phyloP scores from a whole-genome alignment of 2,329 filamentous ascomycete genomes.

The Endothia cerciana region DNA sequence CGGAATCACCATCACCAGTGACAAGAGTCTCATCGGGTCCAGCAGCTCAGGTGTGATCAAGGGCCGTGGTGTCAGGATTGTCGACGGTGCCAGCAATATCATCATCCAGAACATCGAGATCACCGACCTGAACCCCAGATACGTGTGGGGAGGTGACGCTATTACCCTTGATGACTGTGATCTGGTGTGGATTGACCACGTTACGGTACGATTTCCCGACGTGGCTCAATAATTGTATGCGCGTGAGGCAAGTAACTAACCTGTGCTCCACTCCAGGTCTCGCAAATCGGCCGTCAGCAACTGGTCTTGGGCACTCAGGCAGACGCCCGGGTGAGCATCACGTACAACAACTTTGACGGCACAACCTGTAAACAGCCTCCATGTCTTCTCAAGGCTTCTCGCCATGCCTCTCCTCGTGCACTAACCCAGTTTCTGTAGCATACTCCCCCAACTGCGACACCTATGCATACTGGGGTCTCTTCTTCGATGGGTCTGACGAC shows the following conservation, averaged over 20 bases:
- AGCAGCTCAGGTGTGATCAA: constrained; percentile 59
- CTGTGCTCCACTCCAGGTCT: constrained; percentile 32
- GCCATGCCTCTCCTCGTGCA: neutral
- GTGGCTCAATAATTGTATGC: neutral
- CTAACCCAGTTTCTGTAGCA: constrained; percentile 36
- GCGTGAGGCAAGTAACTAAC: constrained; percentile 1
- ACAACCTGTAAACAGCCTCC: constrained; percentile 24
- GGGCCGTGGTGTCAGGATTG: constrained; percentile 59
- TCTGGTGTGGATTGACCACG: constrained; percentile 56
- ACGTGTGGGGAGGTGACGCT: constrained; percentile 64
- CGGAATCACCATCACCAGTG: constrained; percentile 57
- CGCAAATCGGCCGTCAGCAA: constrained; percentile 62
- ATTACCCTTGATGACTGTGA: constrained; percentile 54
- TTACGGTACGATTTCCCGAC: constrained; percentile 36
- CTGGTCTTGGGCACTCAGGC: constrained; percentile 59
- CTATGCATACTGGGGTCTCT: constrained; percentile 64
- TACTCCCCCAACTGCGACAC: constrained; percentile 62
- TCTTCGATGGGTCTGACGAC: constrained; percentile 60
- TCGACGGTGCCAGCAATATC: constrained; percentile 55
- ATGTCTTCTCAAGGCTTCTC: neutral
- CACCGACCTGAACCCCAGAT: constrained; percentile 59
- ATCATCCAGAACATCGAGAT: constrained; percentile 65
- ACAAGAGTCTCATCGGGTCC: constrained; percentile 61
- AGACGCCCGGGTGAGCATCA: constrained; percentile 55
- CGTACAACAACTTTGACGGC: constrained; percentile 64